Evolutionary conservation across 1,284 basidiomycete species (phyloP).

Genomic region (Anthracocystis walkeri): DNA sequence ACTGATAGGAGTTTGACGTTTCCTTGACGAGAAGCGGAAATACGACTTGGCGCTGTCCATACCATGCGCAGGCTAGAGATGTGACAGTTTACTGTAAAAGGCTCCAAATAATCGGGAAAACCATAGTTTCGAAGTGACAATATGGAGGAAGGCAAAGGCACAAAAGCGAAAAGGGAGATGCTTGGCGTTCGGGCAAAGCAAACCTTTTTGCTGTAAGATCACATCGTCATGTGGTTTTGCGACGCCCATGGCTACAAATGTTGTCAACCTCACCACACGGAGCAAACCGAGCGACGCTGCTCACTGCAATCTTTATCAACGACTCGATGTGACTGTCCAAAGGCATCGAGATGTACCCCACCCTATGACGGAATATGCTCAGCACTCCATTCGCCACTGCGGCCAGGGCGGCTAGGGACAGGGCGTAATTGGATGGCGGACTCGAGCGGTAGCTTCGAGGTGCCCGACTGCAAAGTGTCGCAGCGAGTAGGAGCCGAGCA

Average conservation of each 20-base stretch:
- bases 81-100: not conserved
- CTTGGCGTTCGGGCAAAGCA: conserved; percentile 8
- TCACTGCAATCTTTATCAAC: not conserved
- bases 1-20: not conserved
- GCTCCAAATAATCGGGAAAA: not conserved
- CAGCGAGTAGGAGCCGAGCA: not conserved
- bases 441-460: not conserved
- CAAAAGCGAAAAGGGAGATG: not conserved
- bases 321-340: not conserved
- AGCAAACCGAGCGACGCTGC: not conserved
- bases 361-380: not conserved
- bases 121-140: conserved; percentile 6
- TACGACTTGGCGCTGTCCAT: not conserved
- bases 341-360: not conserved
- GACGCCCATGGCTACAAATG: conserved; percentile 23
- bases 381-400: not conserved
- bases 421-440: conserved; percentile 18
- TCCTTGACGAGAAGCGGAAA: not conserved
- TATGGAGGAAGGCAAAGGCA: conserved; percentile 1
- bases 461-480: not conserved
- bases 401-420: conserved; percentile 8
- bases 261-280: not conserved
- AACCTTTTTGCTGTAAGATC: conserved; percentile 10
- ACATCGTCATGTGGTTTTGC: conserved; percentile 28
- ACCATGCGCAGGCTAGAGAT: not conserved